Conservation (phyloP, 2,329 filamentous ascomycete genomes). For the Diaporthe velutina region DNA sequence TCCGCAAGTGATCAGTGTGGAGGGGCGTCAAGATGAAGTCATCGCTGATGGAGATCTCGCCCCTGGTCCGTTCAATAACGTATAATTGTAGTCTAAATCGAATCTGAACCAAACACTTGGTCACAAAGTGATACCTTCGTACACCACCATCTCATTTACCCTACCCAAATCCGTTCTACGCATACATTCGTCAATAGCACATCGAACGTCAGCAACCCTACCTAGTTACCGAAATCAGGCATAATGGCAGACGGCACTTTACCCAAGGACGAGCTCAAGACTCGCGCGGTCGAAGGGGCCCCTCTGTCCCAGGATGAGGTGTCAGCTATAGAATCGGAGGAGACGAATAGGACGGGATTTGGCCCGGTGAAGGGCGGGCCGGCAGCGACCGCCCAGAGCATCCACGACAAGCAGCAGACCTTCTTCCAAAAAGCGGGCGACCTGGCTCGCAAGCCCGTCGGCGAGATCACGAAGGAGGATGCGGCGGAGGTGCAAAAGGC, state of each 20-base stretch:
- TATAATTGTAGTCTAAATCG: background rate
- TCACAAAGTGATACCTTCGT: too few species aligned
- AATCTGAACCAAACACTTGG: background rate
- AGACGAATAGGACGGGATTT: conserved; percentile 47
- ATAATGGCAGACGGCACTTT: conserved; percentile 2
- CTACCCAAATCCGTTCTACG: background rate
- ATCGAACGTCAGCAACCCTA: background rate
- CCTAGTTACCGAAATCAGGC: too few species aligned
- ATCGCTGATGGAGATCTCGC: background rate
- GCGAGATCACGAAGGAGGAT: conserved; percentile 47
- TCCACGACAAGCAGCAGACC: conserved; percentile 51
- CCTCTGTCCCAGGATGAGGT: background rate
- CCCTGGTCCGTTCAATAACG: background rate
- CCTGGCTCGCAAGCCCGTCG: conserved; percentile 46
- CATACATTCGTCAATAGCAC: background rate
- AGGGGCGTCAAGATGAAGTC: background rate
- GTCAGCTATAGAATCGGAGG: conserved; percentile 34
- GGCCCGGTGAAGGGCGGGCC: conserved; percentile 50
- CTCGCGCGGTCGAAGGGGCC: background rate
- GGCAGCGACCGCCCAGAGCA: conserved; percentile 50
- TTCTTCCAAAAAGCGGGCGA: conserved; percentile 48
- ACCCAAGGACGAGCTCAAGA: conserved; percentile 12
- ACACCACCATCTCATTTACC: background rate
- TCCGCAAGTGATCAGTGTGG: background rate
- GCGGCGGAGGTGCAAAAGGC: conserved; percentile 12